A percentile compares a stretch with the other conserved stretches of the same genome.
Conservation (phyloP, 2,329 filamentous ascomycete species). For the Colletotrichum sp. region DNA sequence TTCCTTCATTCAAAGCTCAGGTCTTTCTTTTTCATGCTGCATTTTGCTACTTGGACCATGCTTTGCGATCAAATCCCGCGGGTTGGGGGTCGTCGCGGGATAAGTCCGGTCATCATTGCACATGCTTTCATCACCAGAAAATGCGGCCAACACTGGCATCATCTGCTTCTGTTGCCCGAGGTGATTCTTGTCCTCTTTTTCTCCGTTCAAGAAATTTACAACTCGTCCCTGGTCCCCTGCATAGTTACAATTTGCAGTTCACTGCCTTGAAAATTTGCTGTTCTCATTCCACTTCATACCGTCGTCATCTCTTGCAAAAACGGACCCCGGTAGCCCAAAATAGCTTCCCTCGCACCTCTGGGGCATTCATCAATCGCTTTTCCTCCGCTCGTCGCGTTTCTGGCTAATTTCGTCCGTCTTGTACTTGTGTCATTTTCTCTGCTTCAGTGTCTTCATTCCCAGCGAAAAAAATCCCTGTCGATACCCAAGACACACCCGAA, state of each 20-base stretch:
- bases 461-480: not conserved
- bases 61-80: not conserved
- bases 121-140: not conserved
- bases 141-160: not conserved
- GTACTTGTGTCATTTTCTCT: not conserved
- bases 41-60: not conserved
- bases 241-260: not conserved
- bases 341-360: not conserved
- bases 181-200: not conserved
- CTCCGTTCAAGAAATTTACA: not conserved
- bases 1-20: fast-evolving
- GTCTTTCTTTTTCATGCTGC: not conserved
- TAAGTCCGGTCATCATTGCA: not conserved
- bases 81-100: not conserved
- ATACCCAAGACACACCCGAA: not conserved
- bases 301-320: not conserved
- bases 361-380: not conserved
- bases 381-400: not conserved
- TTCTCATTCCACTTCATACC: not conserved
- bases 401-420: not conserved
- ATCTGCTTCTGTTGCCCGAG: not conserved
- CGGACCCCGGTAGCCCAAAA: not conserved
- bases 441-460: not conserved
- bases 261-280: not conserved
- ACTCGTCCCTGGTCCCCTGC: fast-evolving